Base-by-base conservation (phyloP, 2,329 filamentous ascomycete genomes). In the Aspergillus neoniger region DNA sequence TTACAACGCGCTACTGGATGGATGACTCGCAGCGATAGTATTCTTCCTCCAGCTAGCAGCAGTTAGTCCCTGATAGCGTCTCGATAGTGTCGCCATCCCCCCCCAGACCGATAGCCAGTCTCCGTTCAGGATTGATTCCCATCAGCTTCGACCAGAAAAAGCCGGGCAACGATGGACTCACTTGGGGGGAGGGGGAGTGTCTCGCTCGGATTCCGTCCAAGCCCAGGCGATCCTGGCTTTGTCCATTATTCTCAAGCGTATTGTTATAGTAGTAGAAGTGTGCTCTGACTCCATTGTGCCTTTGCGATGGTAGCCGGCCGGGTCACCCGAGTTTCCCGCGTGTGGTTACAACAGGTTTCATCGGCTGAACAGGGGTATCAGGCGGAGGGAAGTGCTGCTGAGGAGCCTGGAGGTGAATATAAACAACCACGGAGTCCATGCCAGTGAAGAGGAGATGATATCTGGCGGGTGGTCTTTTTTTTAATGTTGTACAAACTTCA, bases 321-420 rank as follows among this genome's bases (percentile, higher is more conserved):
- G 62, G 62, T 64, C 62, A 64, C 49, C 60, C 62, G 62, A 59
- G 58, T 57, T 56, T 57, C 30, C 57, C 62, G 60, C 60, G 62
- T 64, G 62, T 62, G 62, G 62, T 64, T 62, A 47, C 57, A 62
- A 48, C 39, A 54, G 53, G 48, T 58, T 57, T 58, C 21, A 15
- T 55, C 54, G 49, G 44, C 53, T 54, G 57, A 56, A 58, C 57
- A 50, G 44, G 38, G 49, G 55, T 32, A 57, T 54, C 58, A 53
- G 44, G 53, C 53, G 53, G 38, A 25, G 10, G 38, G 41, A 38
- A 19, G 14, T 9, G 41, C 30, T 39, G 36, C 28, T 44, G 21
- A 15, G 56, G 23, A 53, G 50, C 17, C 28, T 43, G 8, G 38
- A 38, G n/a, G 41, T 12, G 50, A 49, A 44, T 54, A 53, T 54